Evolutionary conservation across 257 asterid genomes (phyloP).

Genomic region (Thymus quinquecostatus): DNA sequence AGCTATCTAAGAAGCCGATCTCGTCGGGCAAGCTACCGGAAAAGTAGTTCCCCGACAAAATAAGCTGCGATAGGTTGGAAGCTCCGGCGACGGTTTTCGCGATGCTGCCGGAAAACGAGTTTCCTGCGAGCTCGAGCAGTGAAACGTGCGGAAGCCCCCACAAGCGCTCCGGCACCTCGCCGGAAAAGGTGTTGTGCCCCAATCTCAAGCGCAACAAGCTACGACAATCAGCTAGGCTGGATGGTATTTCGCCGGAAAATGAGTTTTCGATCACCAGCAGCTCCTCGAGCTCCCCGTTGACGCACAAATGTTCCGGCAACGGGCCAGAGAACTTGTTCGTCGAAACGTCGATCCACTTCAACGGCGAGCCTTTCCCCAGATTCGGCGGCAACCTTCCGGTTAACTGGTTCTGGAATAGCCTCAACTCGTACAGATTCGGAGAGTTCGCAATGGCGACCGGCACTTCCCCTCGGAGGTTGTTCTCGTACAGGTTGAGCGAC

Average conservation of each 20-base stretch:
- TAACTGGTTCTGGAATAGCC: constrained; percentile 76
- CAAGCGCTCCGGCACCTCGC: constrained; percentile 69
- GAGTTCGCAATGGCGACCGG: constrained; percentile 74
- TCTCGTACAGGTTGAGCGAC: constrained; percentile 90
- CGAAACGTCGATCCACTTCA: constrained; percentile 85
- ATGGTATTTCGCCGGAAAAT: constrained; percentile 78
- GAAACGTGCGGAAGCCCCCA: constrained; percentile 97
- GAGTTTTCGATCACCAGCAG: constrained; percentile 65
- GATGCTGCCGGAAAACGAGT: constrained; percentile 76
- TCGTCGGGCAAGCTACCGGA: constrained; percentile 85
- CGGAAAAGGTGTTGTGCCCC: constrained; percentile 71
- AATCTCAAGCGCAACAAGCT: constrained; percentile 80
- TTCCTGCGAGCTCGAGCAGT: constrained; percentile 71
- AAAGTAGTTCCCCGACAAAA: constrained; percentile 71
- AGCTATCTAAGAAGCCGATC: constrained; percentile 67
- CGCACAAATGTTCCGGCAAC: constrained; percentile 69
- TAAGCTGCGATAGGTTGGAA: constrained; percentile 72
- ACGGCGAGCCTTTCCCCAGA: constrained; percentile 78
- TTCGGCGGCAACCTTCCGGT: constrained; percentile 63
- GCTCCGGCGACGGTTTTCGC: constrained; percentile 78
- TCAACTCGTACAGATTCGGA: constrained; percentile 73
- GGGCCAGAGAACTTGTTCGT: constrained; percentile 71
- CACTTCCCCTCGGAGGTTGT: constrained; percentile 64
- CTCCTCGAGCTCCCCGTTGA: constrained; percentile 65
- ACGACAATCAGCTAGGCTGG: constrained; percentile 63